Percentiles rank a stretch among this genome's conserved stretches.
phyloP scores from a whole-genome alignment of 164 flowering plant genomes.

The Buxus sempervirens region DNA sequence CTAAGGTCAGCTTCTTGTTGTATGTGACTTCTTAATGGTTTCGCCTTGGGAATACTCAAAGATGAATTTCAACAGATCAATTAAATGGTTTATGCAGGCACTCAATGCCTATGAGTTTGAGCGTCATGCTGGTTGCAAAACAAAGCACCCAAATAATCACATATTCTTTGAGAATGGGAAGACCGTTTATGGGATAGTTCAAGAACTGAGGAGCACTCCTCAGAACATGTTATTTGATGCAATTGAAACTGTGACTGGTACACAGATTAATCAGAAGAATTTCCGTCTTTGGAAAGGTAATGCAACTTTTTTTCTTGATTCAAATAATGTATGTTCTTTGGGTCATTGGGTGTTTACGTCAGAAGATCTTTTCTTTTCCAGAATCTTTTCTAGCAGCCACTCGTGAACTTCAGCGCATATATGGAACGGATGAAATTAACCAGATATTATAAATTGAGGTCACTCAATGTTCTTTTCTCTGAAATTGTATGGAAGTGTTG shows the following conservation, averaged over 20 bases:
- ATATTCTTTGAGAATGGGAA: constrained; percentile 80
- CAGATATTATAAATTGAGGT: constrained; percentile 16
- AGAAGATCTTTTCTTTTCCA: constrained; percentile 17
- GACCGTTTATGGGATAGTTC: constrained; percentile 66
- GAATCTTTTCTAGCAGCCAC: constrained; percentile 61
- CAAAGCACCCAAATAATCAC: constrained; percentile 85
- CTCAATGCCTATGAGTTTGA: constrained; percentile 79
- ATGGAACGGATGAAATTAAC: constrained; percentile 41
- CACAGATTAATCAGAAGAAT: constrained; percentile 57
- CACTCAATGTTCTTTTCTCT: constrained; percentile 4
- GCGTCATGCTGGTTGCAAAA: constrained; percentile 70
- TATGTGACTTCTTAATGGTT: not conserved
- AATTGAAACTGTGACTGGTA: constrained; percentile 60
- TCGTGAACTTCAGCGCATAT: constrained; percentile 60
- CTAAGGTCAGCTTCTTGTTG: constrained; percentile 39
- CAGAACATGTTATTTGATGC: constrained; percentile 56
- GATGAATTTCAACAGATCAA: not conserved
- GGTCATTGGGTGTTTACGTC: not conserved
- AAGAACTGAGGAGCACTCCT: constrained; percentile 67
- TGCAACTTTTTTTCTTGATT: not conserved
- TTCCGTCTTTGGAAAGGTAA: constrained; percentile 74
- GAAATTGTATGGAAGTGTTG: constrained; percentile 25
- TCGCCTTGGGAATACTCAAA: not conserved
- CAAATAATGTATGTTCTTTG: too few relatives aligned
- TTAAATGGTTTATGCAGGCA: constrained; percentile 28